A percentile compares a stretch with the other conserved stretches of the same genome.
Conservation (phyloP, 768 basidiomycete species). For the Boletus vinaceobasis region DNA sequence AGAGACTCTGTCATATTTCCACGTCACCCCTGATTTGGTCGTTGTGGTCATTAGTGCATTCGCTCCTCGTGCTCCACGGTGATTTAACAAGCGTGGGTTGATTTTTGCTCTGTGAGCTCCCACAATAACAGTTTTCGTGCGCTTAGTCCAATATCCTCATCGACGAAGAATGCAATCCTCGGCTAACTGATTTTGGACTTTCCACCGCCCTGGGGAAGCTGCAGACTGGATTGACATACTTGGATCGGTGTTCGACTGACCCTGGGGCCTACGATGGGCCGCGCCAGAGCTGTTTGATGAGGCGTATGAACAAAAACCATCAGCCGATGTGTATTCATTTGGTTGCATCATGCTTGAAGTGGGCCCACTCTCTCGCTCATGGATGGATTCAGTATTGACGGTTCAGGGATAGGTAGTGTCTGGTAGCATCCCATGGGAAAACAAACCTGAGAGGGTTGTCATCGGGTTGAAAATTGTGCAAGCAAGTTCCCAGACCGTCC, state of each 20-base stretch:
- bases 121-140: background rate
- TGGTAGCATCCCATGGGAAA: too few species aligned
- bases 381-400: background rate
- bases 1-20: background rate
- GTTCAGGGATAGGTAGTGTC: too few species aligned
- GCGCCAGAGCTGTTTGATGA: constrained; percentile 32
- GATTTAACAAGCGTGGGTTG: constrained; percentile 22
- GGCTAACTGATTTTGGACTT: constrained; percentile 43
- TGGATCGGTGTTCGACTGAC: constrained; percentile 24
- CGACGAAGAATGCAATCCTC: constrained; percentile 35
- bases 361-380: background rate
- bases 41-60: constrained; percentile 1
- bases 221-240: constrained; percentile 29
- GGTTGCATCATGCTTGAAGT: constrained; percentile 26
- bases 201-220: constrained; percentile 24
- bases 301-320: background rate
- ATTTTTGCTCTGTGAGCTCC: background rate
- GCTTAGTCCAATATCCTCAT: constrained; percentile 29
- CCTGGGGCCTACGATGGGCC: constrained; percentile 21
- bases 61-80: constrained; percentile 13
- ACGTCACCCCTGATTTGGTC: background rate
- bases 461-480: too few species aligned
- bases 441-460: too few species aligned
- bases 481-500: too few species aligned
- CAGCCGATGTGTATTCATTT: constrained; percentile 13